phyloP scores from a whole-genome alignment of 2,329 filamentous ascomycete species.

The Talaromyces sp. region DNA sequence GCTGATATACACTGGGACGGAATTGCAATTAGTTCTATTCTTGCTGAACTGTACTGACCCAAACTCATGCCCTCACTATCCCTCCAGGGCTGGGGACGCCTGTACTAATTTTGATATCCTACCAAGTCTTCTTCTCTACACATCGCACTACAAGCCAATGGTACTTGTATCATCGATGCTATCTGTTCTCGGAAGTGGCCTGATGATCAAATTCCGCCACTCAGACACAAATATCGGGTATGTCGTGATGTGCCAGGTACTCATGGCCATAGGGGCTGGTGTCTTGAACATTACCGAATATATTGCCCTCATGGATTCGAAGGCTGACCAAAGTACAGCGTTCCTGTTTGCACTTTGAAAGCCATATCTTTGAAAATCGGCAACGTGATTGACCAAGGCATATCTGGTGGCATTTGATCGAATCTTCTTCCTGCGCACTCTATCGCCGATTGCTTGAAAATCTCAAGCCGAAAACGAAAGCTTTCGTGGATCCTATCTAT shows the following conservation, averaged over 20 bases:
- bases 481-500: not conserved
- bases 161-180: not conserved
- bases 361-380: not conserved
- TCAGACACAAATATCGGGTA: not conserved
- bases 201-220: not conserved
- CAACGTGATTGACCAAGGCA: not conserved
- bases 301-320: not conserved
- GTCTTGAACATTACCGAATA: not conserved
- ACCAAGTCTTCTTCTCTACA: not conserved
- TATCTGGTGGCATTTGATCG: not conserved
- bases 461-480: not conserved
- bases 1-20: not conserved
- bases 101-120: no score
- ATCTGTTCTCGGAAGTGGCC: not conserved
- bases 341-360: not conserved
- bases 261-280: not conserved
- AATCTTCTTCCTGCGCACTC: not conserved
- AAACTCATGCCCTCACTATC: not conserved
- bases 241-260: not conserved
- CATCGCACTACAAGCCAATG: not conserved
- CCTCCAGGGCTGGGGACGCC: no score
- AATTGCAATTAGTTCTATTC: not conserved
- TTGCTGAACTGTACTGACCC: not conserved
- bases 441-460: not conserved
- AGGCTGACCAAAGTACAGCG: not conserved